Conservation (phyloP, 352 stramenopile genomes). For the Phytophthora pini region DNA sequence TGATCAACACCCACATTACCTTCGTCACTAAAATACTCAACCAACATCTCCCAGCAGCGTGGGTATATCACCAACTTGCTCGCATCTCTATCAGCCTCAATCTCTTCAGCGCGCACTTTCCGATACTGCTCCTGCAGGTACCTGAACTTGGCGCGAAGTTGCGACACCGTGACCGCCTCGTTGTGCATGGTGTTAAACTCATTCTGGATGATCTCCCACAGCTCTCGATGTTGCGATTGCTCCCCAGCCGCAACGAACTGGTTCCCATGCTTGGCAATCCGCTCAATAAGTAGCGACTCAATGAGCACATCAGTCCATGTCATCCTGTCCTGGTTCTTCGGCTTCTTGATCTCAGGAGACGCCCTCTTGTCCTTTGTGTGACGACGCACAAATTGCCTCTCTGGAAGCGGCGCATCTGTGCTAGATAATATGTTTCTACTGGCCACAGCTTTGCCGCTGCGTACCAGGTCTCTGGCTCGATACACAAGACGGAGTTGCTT, state of each 20-base stretch:
- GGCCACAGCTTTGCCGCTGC: conserved; percentile 18
- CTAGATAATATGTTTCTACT: conserved; percentile 20
- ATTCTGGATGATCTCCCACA: conserved; percentile 26
- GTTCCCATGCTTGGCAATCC: conserved; percentile 24
- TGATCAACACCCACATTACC: conserved; percentile 5
- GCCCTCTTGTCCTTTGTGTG: conserved; percentile 16
- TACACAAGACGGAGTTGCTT: conserved; percentile 41
- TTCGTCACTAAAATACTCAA: conserved; percentile 33
- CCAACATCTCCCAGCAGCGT: conserved; percentile 33
- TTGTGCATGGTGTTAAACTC: conserved; percentile 30
- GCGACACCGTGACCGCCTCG: conserved; percentile 20
- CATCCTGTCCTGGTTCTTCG: conserved; percentile 28
- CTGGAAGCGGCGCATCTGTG: conserved; percentile 18
- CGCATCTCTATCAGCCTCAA: conserved; percentile 7
- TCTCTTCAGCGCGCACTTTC: conserved; percentile 20
- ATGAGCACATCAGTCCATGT: conserved; percentile 27
- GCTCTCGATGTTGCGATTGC: conserved; percentile 17
- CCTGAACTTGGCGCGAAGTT: conserved; percentile 36
- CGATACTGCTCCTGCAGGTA: conserved; percentile 33
- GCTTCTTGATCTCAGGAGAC: conserved; percentile 7
- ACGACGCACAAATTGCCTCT: conserved; percentile 20
- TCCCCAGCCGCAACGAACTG: conserved; percentile 21
- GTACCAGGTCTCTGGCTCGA: conserved; percentile 35
- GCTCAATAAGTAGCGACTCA: conserved; percentile 31
- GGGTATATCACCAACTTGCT: conserved; percentile 33